A percentile compares a stretch with the other conserved stretches of the same genome.
Conservation (phyloP, 2,329 filamentous ascomycete genomes). For the Lasiodiplodia citricola region DNA sequence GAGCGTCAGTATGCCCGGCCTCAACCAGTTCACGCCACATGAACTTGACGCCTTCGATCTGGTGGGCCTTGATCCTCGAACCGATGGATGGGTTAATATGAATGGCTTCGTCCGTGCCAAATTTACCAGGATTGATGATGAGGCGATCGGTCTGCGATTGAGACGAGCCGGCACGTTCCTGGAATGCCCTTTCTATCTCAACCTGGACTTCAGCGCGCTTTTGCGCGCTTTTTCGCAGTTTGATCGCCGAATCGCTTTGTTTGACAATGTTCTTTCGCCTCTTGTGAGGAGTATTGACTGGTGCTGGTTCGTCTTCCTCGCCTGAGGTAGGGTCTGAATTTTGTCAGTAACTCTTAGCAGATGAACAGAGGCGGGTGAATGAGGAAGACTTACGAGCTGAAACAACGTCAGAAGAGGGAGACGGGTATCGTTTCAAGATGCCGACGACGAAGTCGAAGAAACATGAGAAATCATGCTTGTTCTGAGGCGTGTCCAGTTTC, state of each 20-base stretch:
- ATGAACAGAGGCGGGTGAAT: background rate
- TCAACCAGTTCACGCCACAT: constrained; percentile 84
- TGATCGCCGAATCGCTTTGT: constrained; percentile 40
- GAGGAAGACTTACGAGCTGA: background rate
- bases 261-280: constrained; percentile 55
- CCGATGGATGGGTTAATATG: constrained; percentile 70
- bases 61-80: constrained; percentile 74
- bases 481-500: background rate
- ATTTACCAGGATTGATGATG: constrained; percentile 71
- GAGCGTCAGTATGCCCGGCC: constrained; percentile 57
- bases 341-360: background rate
- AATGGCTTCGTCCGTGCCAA: constrained; percentile 64
- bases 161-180: constrained; percentile 4
- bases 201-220: constrained; percentile 59
- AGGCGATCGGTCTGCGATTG: constrained; percentile 39
- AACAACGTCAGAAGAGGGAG: background rate
- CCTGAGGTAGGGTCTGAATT: background rate
- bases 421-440: background rate
- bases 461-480: background rate
- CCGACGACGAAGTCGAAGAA: background rate
- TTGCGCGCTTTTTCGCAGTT: constrained; percentile 60
- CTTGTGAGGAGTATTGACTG: constrained; percentile 47
- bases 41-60: constrained; percentile 81
- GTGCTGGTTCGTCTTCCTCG: background rate
- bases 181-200: constrained; percentile 24